Evolutionary conservation across 805 yeast genomes (phyloP), one percentile per base, ranked within the genome.

Genomic region (Pichia californica): DNA sequence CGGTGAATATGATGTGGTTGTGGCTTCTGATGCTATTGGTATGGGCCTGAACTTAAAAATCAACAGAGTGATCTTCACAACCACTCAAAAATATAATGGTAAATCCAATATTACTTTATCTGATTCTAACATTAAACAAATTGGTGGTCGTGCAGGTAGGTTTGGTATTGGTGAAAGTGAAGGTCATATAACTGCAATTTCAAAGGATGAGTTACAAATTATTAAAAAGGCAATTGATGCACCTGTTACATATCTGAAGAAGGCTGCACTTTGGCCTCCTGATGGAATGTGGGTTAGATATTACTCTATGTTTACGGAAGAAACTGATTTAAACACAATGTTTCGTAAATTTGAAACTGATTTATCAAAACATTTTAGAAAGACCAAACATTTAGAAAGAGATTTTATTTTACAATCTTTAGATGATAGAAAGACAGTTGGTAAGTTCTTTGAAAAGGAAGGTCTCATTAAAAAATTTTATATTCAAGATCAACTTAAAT

Each of bases 1-100:
- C n/a, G 91, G 95, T 2, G 73, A 74, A 29, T 83, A 78, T 49
- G 93, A 89, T 54, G 73, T 85, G n/a, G 68, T 93, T 31, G 85
- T 93, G 7, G 98, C 99, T 1, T 85, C 96, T 2, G 98, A 93
- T 66, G 99, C 99, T 0, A 80, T 93, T 49, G 99, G 99, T 2
- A 91, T 93, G 97, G 99, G 99, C 0, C 70, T 93, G 42, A 93
- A 93, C 57, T 68, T 93, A 55, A 81, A 85, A 21, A 89, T 93
- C 51, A 77, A 80, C 46, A 68, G 98, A 47, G 75, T 93, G 5
- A 73, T 93, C 1, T 89, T 93, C 57, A 76, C 83, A 15, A 71
- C 81, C 0, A 66, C 75, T 23, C 59, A 59, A 38, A 93, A 93
- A 61, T 89, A 74, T 53, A 77, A 88, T 57, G 97, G 97, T 6